These are phyloP conservation scores for Saccharum spontaneum DNA, from an alignment of 176 grass and related monocot genomes.

Conservation along the genomic window DNA sequence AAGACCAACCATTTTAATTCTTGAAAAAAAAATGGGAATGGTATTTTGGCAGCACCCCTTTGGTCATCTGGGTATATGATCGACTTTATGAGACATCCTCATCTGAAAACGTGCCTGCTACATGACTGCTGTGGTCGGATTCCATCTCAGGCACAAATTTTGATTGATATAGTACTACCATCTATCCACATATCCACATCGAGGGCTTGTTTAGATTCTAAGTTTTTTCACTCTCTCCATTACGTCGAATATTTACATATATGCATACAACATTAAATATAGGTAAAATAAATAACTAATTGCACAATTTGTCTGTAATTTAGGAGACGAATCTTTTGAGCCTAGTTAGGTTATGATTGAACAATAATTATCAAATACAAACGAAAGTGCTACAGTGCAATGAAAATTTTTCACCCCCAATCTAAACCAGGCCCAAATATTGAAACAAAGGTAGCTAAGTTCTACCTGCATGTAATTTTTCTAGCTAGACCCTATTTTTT, in stretches of 20 bases:
- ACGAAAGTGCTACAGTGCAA: no score
- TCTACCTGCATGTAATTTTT: conserved; percentile 5
- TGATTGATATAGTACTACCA: conserved; percentile 16
- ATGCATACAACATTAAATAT: no score
- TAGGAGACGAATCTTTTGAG: no score
- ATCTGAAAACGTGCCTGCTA: conserved; percentile 35
- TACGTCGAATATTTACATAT: no score
- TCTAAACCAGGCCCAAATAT: no score
- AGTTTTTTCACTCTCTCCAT: no score
- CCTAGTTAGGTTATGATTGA: no score
- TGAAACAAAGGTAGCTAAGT: conserved; percentile 19
- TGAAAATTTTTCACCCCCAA: no score
- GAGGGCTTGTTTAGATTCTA: no score
- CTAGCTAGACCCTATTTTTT: conserved; percentile 3
- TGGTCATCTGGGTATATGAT: conserved; percentile 20
- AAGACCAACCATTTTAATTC: conserved; percentile 6
- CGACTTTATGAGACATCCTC: conserved; percentile 36
- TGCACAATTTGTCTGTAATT: no score
- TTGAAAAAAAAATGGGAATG: not conserved
- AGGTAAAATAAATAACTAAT: no score
- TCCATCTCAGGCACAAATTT: conserved; percentile 4
- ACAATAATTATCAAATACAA: no score
- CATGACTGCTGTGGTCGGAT: conserved; percentile 27
- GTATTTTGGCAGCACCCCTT: conserved; percentile 21
- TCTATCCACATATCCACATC: conserved; percentile 40